Percentiles rank a stretch among this genome's conserved stretches.
These are phyloP conservation scores for Backusella morwellensis DNA, from an alignment of 192 early-diverging fungal genomes.

Conservation along the genomic window DNA sequence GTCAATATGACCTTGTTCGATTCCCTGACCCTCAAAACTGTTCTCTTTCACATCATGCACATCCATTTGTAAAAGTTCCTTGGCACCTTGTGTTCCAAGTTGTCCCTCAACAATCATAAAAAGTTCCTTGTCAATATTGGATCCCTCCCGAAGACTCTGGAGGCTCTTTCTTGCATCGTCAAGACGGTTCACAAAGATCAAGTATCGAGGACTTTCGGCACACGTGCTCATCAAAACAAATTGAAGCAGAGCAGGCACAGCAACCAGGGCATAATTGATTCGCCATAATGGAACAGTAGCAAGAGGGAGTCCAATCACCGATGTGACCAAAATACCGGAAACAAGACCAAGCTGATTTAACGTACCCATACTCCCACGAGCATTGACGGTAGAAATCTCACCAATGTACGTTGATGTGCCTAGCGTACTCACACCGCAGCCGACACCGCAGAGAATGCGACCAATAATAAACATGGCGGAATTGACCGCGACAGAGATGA, in stretches of 20 bases:
- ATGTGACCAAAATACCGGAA: neutral
- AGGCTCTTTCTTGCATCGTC: neutral
- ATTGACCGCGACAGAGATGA: neutral
- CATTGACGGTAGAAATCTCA: neutral
- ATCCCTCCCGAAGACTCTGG: neutral
- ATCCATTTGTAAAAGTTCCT: neutral
- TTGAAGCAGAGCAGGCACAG: neutral
- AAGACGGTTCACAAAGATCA: neutral
- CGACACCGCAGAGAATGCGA: neutral
- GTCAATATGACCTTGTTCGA: neutral
- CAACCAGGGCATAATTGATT: neutral
- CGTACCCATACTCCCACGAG: neutral
- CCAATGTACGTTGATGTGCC: neutral
- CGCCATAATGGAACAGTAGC: neutral
- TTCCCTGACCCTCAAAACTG: neutral
- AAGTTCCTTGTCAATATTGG: neutral
- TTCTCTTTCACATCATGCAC: neutral
- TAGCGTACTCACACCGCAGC: neutral
- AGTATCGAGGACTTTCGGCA: neutral
- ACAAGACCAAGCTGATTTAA: neutral
- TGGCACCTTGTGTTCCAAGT: neutral
- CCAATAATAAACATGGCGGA: neutral
- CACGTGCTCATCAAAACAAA: neutral
- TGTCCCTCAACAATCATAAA: neutral
- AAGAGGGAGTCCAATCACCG: neutral